These are phyloP conservation scores for Phyllosticta capitalensis DNA, from an alignment of 2,329 filamentous ascomycete species.

Conservation along the genomic window DNA sequence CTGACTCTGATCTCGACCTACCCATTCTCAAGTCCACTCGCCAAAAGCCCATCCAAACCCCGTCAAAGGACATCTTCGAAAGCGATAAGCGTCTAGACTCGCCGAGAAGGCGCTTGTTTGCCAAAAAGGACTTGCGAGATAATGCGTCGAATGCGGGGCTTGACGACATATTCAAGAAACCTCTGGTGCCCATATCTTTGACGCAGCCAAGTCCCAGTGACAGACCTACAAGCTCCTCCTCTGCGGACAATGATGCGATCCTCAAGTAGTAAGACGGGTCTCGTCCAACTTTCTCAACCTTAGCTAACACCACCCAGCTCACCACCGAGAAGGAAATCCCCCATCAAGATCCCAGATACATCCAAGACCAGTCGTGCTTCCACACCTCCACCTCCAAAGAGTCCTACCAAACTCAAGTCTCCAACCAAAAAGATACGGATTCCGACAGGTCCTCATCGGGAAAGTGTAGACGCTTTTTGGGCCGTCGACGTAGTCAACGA, in stretches of 20 bases:
- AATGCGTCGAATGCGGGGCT: constrained; percentile 19
- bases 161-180: constrained; percentile 1
- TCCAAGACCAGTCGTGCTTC: constrained; percentile 17
- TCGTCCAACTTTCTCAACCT: neutral
- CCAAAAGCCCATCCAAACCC: neutral
- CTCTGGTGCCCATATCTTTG: neutral
- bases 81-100: constrained; percentile 7
- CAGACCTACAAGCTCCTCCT: constrained; percentile 23
- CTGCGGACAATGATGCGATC: constrained; percentile 19
- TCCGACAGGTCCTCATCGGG: constrained; percentile 21
- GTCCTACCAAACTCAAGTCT: constrained; percentile 23
- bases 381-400: constrained; percentile 21
- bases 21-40: neutral
- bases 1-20: constrained; percentile 15
- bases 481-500: constrained; percentile 26
- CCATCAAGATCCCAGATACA: constrained; percentile 23
- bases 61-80: neutral
- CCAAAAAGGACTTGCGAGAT: constrained; percentile 13
- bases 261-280: constrained; percentile 21
- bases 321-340: constrained; percentile 12
- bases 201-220: constrained; percentile 11
- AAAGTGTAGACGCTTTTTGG: constrained; percentile 32
- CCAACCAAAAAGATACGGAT: constrained; percentile 27
- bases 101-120: constrained; percentile 16
- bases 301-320: neutral